Percentiles rank a stretch among this genome's conserved stretches.
phyloP scores from a whole-genome alignment of 208 protist species.

The Herpetomonas tarakana region DNA sequence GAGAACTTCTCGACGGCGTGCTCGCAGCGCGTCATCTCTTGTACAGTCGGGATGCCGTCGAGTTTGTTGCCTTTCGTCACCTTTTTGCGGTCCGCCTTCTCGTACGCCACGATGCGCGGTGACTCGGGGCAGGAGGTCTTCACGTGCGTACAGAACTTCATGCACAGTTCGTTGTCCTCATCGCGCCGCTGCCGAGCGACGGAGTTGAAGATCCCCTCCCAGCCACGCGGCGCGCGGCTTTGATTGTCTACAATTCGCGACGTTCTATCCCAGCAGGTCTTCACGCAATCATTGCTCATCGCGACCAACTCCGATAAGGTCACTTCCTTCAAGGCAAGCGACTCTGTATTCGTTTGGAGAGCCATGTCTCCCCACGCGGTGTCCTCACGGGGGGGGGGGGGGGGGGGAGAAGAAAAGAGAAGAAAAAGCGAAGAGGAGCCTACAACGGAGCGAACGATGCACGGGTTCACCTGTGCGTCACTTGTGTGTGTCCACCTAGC shows the following conservation, averaged over 20 bases:
- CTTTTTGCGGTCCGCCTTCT: slow-evolving; percentile 17
- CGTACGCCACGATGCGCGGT: slow-evolving; percentile 27
- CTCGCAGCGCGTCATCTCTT: slow-evolving; percentile 63
- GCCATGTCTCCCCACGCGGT: slow-evolving; percentile 13
- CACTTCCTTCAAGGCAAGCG: slow-evolving; percentile 30
- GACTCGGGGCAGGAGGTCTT: slow-evolving; percentile 32
- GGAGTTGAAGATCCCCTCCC: slow-evolving; percentile 44
- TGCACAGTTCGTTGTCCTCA: slow-evolving; percentile 53
- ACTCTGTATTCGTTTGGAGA: slow-evolving; percentile 33
- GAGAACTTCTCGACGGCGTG: slow-evolving; percentile 54
- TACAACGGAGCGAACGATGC: too few species aligned
- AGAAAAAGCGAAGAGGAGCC: background rate
- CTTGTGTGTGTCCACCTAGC: too few species aligned
- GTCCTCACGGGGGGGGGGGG: background rate
- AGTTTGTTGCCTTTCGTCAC: background rate
- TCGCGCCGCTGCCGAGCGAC: slow-evolving; percentile 45
- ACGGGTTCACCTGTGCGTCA: too few species aligned
- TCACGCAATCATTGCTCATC: slow-evolving; percentile 54
- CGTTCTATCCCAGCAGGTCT: slow-evolving; percentile 54
- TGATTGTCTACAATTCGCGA: slow-evolving; percentile 50
- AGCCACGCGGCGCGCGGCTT: slow-evolving; percentile 62
- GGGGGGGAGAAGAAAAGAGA: background rate
- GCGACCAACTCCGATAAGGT: slow-evolving; percentile 51
- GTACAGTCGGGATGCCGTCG: slow-evolving; percentile 21
- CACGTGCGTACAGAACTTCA: slow-evolving; percentile 35